These are phyloP conservation scores for Metschnikowia henanensis DNA, from an alignment of 805 yeast genomes.

Conservation along the genomic window DNA sequence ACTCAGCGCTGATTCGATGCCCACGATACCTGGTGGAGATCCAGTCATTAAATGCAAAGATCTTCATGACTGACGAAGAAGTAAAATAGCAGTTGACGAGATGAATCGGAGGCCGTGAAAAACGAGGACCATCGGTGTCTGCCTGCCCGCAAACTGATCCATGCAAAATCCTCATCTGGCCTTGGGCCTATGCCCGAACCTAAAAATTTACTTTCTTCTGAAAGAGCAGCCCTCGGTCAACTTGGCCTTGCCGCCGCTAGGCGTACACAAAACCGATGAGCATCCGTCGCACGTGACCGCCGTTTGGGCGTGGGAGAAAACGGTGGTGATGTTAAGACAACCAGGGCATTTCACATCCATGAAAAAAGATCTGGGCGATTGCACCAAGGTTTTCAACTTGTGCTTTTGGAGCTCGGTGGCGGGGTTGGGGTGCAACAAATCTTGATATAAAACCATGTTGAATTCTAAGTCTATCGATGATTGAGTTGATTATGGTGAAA, in stretches of 20 bases:
- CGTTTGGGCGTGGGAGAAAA: constrained; percentile 99
- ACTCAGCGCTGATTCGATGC: constrained; percentile 21
- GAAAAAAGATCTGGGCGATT: constrained; percentile 98
- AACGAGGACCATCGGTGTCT: background rate
- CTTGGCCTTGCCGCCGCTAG: constrained; percentile 99
- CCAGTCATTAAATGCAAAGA: constrained; percentile 18
- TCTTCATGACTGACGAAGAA: constrained; percentile 10
- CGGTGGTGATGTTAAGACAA: constrained; percentile 98
- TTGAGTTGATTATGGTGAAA: background rate
- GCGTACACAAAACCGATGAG: constrained; percentile 97
- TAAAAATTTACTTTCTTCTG: constrained; percentile 81
- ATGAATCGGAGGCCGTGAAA: background rate
- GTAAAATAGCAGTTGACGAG: constrained; percentile 6
- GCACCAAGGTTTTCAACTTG: constrained; percentile 97
- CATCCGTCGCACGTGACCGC: constrained; percentile 99
- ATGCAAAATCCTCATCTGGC: background rate
- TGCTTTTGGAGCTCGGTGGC: constrained; percentile 96
- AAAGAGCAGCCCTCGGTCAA: constrained; percentile 99
- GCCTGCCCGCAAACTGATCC: background rate
- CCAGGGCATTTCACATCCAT: constrained; percentile 99
- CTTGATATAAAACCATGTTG: constrained; percentile 91
- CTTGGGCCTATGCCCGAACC: background rate
- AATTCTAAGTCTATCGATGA: background rate
- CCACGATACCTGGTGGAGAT: constrained; percentile 2
- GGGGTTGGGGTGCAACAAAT: constrained; percentile 95